Conservation (phyloP, 2,329 filamentous ascomycete genomes). For the Hymenoscyphus repandus region DNA sequence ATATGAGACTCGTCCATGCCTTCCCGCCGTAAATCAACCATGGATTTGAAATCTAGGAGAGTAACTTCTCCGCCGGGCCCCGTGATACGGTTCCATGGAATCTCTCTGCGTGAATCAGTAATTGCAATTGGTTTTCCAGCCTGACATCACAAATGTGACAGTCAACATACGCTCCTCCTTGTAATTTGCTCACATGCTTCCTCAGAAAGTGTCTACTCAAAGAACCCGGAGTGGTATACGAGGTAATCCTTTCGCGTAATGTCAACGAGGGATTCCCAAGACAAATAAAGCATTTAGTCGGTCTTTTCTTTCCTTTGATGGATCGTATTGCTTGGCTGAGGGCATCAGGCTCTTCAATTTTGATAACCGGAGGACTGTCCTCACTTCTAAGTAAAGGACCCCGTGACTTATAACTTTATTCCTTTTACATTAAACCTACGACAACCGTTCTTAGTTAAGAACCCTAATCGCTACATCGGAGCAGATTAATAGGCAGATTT, state of each 20-base stretch:
- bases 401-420: too few species aligned
- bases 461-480: too few species aligned
- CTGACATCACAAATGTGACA: slow-evolving; percentile 1
- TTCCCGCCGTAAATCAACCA: too few species aligned
- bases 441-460: too few species aligned
- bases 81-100: slow-evolving; percentile 1
- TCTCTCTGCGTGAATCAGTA: slow-evolving; percentile 1
- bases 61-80: neutral
- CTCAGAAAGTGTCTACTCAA: slow-evolving; percentile 9
- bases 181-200: slow-evolving; percentile 6
- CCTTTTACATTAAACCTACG: too few species aligned
- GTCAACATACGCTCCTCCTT: slow-evolving; percentile 3
- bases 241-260: neutral
- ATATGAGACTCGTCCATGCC: too few species aligned
- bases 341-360: slow-evolving; percentile 6
- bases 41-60: slow-evolving; percentile 3
- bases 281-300: slow-evolving; percentile 5
- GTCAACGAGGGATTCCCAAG: neutral
- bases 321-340: slow-evolving; percentile 8
- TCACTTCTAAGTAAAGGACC: too few species aligned
- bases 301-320: slow-evolving; percentile 10
- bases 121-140: neutral
- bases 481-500: too few species aligned
- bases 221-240: slow-evolving; percentile 6
- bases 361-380: slow-evolving; percentile 7